These are phyloP conservation scores for Hypoxylon fuscum DNA, from an alignment of 495 filamentous ascomycete genomes.

Conservation along the genomic window DNA sequence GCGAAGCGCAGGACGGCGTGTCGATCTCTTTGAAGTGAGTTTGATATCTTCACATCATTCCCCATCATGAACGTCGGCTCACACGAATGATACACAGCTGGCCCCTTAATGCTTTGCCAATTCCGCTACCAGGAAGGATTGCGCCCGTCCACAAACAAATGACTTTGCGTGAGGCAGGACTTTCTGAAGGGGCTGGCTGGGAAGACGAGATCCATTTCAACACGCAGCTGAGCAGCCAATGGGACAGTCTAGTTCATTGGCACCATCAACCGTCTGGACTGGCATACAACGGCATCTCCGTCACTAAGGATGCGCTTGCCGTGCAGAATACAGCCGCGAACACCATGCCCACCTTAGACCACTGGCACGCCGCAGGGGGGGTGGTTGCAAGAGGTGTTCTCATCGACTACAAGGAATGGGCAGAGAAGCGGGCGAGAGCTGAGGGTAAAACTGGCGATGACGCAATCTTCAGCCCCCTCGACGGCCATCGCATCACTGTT, in stretches of 20 bases:
- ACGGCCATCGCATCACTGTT: slow-evolving; percentile 67
- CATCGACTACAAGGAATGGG: slow-evolving; percentile 60
- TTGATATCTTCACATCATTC: too few relatives aligned
- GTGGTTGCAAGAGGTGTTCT: slow-evolving; percentile 67
- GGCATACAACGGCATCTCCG: slow-evolving; percentile 63
- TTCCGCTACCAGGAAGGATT: slow-evolving; percentile 62
- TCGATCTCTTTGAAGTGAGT: slow-evolving; percentile 68
- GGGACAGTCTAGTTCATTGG: slow-evolving; percentile 79
- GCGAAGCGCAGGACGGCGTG: slow-evolving; percentile 63
- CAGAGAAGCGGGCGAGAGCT: slow-evolving; percentile 55
- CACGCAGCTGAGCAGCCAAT: slow-evolving; percentile 79
- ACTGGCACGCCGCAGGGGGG: slow-evolving; percentile 57
- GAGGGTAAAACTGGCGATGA: slow-evolving; percentile 39
- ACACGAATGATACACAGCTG: slow-evolving; percentile 40
- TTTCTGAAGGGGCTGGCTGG: slow-evolving; percentile 45
- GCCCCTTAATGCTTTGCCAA: slow-evolving; percentile 56
- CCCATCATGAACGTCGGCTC: slow-evolving; percentile 39
- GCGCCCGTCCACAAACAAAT: slow-evolving; percentile 60
- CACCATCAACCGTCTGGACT: slow-evolving; percentile 55
- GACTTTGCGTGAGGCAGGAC: slow-evolving; percentile 51
- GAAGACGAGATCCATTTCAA: slow-evolving; percentile 73
- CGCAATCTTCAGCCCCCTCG: slow-evolving; percentile 62
- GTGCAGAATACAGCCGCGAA: slow-evolving; percentile 40
- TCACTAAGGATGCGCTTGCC: slow-evolving; percentile 43
- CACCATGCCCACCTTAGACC: slow-evolving; percentile 49